Conservation (phyloP, 1,284 basidiomycete genomes). For the Veloboletus limbatus region DNA sequence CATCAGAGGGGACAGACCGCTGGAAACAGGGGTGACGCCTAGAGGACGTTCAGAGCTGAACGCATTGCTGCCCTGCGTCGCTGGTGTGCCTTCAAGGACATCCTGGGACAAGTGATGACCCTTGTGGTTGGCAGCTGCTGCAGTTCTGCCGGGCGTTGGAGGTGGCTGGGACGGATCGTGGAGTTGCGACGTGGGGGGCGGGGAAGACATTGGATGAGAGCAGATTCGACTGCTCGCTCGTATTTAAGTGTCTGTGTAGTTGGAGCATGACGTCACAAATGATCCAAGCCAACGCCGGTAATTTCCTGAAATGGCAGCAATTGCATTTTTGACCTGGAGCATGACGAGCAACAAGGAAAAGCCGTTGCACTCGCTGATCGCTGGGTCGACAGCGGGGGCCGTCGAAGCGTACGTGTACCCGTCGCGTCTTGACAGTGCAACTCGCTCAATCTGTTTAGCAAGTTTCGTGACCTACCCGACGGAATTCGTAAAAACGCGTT, state of each 20-base stretch:
- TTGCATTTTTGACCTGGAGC: not conserved
- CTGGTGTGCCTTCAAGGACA: too few species aligned
- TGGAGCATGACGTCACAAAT: constrained; percentile 12
- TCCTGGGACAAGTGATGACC: too few species aligned
- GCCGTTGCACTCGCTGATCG: constrained; percentile 77
- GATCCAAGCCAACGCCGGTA: too few species aligned
- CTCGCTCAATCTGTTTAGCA: constrained; percentile 36
- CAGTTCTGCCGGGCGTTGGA: constrained; percentile 7
- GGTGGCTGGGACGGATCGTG: constrained; percentile 20
- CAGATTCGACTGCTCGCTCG: not conserved
- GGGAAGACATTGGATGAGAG: constrained; percentile 11
- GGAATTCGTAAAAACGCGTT: constrained; percentile 88
- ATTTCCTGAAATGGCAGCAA: constrained; percentile 13
- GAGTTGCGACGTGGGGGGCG: not conserved
- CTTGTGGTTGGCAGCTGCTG: not conserved
- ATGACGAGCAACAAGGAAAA: constrained; percentile 63
- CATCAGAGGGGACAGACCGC: constrained; percentile 31
- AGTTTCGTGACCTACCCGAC: constrained; percentile 88
- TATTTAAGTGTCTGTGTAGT: constrained; percentile 19
- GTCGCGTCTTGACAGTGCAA: not conserved
- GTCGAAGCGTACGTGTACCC: constrained; percentile 75
- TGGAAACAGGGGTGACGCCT: constrained; percentile 37
- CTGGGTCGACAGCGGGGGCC: constrained; percentile 92
- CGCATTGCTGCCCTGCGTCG: constrained; percentile 34
- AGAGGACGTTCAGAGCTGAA: constrained; percentile 41